A percentile compares a stretch with the other conserved stretches of the same genome.
Conservation (phyloP, 1,284 basidiomycete species). For the Grifola frondosa region DNA sequence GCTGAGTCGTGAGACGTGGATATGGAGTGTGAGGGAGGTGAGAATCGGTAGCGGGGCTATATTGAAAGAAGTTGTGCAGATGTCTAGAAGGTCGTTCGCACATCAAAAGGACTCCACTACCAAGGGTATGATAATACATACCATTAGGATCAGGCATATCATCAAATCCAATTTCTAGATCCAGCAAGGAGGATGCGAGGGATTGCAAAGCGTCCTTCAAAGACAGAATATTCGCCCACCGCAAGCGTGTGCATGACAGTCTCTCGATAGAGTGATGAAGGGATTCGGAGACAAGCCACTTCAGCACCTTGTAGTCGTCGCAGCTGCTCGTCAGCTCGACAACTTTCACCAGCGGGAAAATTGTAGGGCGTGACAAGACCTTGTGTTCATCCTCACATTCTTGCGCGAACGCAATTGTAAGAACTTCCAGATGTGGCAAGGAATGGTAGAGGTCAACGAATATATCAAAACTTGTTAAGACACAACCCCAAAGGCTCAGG, state of each 20-base stretch:
- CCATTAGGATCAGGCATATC: conserved; percentile 4
- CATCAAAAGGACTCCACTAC: too few relatives aligned
- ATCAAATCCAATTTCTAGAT: conserved; percentile 13
- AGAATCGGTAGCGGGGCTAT: conserved; percentile 13
- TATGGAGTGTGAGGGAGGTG: conserved; percentile 14
- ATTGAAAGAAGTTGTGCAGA: too few relatives aligned
- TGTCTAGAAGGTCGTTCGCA: too few relatives aligned
- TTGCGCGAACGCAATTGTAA: conserved; percentile 17
- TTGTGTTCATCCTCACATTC: conserved; percentile 15
- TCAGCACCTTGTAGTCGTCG: conserved; percentile 18
- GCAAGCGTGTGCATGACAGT: conserved; percentile 11
- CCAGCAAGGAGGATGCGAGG: conserved; percentile 11
- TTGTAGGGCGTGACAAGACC: neutral
- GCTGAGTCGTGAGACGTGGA: conserved; percentile 14
- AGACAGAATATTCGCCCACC: conserved; percentile 8
- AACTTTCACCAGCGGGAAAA: conserved; percentile 9
- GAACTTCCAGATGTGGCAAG: conserved; percentile 9
- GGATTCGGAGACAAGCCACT: conserved; percentile 12
- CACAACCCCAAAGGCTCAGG: conserved; percentile 18
- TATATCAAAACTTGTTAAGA: conserved; percentile 15
- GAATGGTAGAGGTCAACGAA: conserved; percentile 15
- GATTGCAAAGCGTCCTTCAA: conserved; percentile 7
- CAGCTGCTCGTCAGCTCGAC: conserved; percentile 16
- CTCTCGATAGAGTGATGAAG: conserved; percentile 14
- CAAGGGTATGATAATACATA: too few relatives aligned